phyloP scores from a whole-genome alignment of 352 stramenopile species.

The Globisporangium parvum region DNA sequence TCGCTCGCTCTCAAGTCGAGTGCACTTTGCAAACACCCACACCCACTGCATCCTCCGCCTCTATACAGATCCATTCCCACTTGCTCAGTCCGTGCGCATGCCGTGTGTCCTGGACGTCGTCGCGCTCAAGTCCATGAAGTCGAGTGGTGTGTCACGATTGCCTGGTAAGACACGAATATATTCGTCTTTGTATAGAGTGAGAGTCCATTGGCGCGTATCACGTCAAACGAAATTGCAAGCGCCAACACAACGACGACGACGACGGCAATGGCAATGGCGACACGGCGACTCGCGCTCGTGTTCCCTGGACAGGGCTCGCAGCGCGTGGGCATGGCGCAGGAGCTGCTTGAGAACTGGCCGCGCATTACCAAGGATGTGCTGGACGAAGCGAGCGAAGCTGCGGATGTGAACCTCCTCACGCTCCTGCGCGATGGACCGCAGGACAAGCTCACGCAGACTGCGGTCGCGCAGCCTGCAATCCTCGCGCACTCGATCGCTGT shows the following conservation, averaged over 20 bases:
- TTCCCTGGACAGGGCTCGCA: constrained; percentile 86
- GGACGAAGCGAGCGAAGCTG: constrained; percentile 76
- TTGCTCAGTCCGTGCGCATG: no score
- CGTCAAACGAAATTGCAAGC: not conserved
- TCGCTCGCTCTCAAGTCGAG: no score
- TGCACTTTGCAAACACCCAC: no score
- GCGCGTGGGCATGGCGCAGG: constrained; percentile 67
- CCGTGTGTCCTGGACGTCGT: no score
- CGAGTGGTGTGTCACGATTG: no score
- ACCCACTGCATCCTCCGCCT: no score
- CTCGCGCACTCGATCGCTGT: constrained; percentile 73
- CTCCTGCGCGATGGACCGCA: constrained; percentile 58
- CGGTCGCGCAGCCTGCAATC: constrained; percentile 74
- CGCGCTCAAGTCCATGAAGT: no score
- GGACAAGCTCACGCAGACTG: constrained; percentile 60
- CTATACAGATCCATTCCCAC: no score
- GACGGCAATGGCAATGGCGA: not conserved
- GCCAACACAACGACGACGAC: not conserved
- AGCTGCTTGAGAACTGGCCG: constrained; percentile 70
- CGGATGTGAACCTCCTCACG: constrained; percentile 41
- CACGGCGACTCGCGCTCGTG: constrained; percentile 49
- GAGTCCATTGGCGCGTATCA: no score
- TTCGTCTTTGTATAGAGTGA: no score
- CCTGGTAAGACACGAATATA: no score
- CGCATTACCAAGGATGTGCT: constrained; percentile 44